Conservation (phyloP, 2,329 filamentous ascomycete species). For the Claviceps arundinis region DNA sequence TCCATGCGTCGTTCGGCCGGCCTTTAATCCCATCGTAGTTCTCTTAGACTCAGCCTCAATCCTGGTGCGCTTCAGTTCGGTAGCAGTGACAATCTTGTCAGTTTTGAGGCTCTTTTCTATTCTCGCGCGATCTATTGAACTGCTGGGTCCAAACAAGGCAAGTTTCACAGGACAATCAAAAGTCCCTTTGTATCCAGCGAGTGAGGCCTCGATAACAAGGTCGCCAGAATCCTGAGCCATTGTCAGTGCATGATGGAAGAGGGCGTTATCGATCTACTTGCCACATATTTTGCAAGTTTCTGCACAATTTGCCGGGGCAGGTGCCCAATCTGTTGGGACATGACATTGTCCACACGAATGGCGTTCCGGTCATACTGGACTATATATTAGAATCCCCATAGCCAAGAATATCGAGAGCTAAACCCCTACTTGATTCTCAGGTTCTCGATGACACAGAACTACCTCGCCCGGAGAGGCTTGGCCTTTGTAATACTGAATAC, state of each 20-base stretch:
- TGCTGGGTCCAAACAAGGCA: constrained; percentile 53
- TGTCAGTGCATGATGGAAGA: not conserved
- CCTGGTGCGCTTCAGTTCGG: constrained; percentile 41
- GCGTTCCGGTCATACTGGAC: constrained; percentile 58
- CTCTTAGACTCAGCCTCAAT: constrained; percentile 40
- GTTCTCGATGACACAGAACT: constrained; percentile 51
- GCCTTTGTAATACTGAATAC: constrained; percentile 47
- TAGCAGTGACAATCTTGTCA: constrained; percentile 49
- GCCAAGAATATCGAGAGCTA: not conserved
- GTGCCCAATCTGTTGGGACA: constrained; percentile 65
- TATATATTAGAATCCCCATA: not conserved
- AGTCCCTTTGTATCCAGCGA: constrained; percentile 50
- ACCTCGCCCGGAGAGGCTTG: constrained; percentile 49
- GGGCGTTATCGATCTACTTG: constrained; percentile 19
- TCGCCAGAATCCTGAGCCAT: constrained; percentile 36
- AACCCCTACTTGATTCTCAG: constrained; percentile 39
- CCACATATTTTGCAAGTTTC: constrained; percentile 64
- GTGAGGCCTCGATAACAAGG: constrained; percentile 53
- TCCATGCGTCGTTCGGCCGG: constrained; percentile 25
- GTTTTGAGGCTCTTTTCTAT: constrained; percentile 50
- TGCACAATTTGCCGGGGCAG: constrained; percentile 51
- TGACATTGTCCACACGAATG: constrained; percentile 66
- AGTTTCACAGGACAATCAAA: constrained; percentile 65
- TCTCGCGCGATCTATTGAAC: constrained; percentile 34
- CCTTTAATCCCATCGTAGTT: constrained; percentile 26